A percentile compares a stretch with the other conserved stretches of the same genome.
Evolutionary conservation across 257 asterid species (phyloP).

Genomic region (Gynochthodes officinalis): DNA sequence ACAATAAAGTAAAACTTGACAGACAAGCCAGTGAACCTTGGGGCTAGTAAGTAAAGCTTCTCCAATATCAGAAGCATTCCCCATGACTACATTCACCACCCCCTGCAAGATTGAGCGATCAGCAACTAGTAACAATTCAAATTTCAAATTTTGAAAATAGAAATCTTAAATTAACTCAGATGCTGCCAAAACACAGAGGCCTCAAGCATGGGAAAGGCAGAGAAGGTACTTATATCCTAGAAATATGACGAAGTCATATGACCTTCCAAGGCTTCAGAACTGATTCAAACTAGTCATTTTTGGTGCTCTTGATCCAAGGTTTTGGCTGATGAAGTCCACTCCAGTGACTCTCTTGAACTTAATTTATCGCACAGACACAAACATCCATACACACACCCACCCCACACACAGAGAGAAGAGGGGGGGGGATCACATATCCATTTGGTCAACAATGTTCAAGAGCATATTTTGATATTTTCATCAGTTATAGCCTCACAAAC

Average conservation of each 20-base stretch:
- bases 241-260: neutral
- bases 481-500: neutral
- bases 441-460: conserved; percentile 1
- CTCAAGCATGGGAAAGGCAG: neutral
- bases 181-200: neutral
- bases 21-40: conserved; percentile 34
- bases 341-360: conserved; percentile 8
- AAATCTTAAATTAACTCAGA: neutral
- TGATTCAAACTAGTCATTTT: neutral
- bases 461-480: neutral
- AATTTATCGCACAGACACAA: neutral
- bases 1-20: neutral
- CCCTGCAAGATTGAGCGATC: conserved; percentile 57
- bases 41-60: conserved; percentile 75
- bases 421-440: neutral
- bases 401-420: too few relatives aligned
- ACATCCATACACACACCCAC: too few relatives aligned
- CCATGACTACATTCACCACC: conserved; percentile 87
- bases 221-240: neutral
- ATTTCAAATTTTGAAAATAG: neutral
- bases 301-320: neutral
- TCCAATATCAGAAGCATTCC: conserved; percentile 86
- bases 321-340: neutral
- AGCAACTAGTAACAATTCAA: conserved; percentile 7
- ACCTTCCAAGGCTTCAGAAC: neutral